Evolutionary conservation across 176 grass and related monocot genomes (phyloP), one percentile per base, ranked within the genome.

Genomic region (Elymus sibiricus): DNA sequence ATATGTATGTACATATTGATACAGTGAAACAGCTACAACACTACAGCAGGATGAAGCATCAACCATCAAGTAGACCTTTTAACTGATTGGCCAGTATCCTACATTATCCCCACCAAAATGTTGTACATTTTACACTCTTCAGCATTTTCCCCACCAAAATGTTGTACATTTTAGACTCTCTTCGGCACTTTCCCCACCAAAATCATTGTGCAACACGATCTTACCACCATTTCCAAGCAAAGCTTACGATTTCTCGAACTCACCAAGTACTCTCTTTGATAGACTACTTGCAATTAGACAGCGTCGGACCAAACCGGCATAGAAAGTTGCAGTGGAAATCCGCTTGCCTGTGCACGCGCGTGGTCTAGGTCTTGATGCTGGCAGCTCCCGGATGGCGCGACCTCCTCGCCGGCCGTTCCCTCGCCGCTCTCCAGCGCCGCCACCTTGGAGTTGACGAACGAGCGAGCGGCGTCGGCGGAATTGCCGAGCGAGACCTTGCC

Each of bases 261-360:
- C 38, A 11, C 29, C 15, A 9, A 49, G 22, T 12, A 49, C 11
- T 28, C 31, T 47, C 14, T 38, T 60, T 22, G 29, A 61, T 70
- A 39, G 24, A 31, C 49, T 53, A 53, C 1, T 53, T 7, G 16
- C 15, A 53, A 19, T 19, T 53, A 53, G 49, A 53, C 49, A 53
- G 49, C 5, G 49, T 17, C 49, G 7, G 49, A 19, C 49, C 49
- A 2, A 53, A 25, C 19, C 5, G 27, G 68, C 16, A 65, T 1
- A 27, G 60, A 11, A 71, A 12, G 40, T 5, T 55, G 56, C 66
- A 42, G 11, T 74, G 7, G 63, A 74, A 55, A 78, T 63, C 19
- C 11, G 35, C 85, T 87, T 84, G 47, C 89, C 89, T 91, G 68
- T 15, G 80, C 37, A 24, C 5, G 67, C 19, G 71, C 4, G 17